Evolutionary conservation across 345 rosid species (phyloP).

Genomic region (Litchi chinensis): DNA sequence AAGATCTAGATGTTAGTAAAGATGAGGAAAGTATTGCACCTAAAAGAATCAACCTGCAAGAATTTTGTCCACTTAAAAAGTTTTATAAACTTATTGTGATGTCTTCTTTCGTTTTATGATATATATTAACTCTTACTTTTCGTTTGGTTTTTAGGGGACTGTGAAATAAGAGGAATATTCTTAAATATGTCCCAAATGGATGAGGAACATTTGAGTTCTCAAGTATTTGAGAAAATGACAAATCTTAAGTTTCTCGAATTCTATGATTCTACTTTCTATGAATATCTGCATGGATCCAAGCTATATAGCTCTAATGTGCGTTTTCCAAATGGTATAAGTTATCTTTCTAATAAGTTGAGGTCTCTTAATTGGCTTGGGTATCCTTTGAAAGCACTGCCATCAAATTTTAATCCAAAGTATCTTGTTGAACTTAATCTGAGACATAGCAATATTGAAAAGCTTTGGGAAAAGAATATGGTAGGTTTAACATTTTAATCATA

Average conservation of each 20-base stretch:
- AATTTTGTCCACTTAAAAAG: no score
- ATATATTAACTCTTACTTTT: no score
- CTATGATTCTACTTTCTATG: not conserved
- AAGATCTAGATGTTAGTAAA: no score
- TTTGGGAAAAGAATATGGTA: not conserved
- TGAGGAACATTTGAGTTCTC: not conserved
- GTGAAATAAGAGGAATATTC: not conserved
- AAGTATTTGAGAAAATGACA: constrained; percentile 3
- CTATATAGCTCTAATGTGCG: no score
- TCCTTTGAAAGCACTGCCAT: not conserved
- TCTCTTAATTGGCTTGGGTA: not conserved
- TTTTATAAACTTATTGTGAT: no score
- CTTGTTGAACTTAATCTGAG: not conserved
- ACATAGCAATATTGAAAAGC: not conserved
- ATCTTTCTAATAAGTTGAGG: not conserved
- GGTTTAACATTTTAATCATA: not conserved
- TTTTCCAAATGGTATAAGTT: no score
- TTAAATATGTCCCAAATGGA: constrained; percentile 19
- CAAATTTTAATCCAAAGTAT: not conserved
- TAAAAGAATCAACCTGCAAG: no score
- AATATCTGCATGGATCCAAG: no score
- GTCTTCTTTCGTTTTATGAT: no score
- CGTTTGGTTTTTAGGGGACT: not conserved
- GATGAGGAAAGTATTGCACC: no score
- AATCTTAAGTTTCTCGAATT: constrained; percentile 16